These are phyloP conservation scores for Fusarium sp. DNA, from an alignment of 2,329 filamentous ascomycete species.

Conservation along the genomic window DNA sequence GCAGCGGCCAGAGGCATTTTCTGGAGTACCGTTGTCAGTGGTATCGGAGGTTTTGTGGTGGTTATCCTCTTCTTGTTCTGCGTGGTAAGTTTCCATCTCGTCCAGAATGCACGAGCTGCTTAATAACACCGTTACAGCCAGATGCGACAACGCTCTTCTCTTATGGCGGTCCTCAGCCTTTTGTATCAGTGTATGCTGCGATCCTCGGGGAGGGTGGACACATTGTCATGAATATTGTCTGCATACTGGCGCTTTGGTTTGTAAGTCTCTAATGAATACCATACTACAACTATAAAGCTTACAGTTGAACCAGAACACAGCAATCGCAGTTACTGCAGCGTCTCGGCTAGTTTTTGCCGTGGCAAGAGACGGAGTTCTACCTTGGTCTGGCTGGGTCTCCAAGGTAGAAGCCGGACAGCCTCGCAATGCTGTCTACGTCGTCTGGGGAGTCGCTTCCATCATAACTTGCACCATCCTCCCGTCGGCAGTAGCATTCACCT, in stretches of 20 bases:
- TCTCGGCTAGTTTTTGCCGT: background rate
- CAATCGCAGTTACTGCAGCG: background rate
- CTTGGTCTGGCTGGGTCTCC: background rate
- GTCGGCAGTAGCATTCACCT: background rate
- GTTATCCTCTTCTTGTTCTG: slow-evolving; percentile 4
- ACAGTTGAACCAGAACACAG: background rate
- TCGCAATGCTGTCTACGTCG: background rate
- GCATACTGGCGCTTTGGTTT: background rate
- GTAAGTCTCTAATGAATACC: no score
- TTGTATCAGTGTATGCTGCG: background rate
- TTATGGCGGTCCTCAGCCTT: background rate
- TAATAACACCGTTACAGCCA: background rate
- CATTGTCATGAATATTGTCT: background rate
- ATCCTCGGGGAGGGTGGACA: background rate
- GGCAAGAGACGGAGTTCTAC: background rate
- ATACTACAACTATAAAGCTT: background rate
- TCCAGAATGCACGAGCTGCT: accelerated
- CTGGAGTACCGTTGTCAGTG: background rate
- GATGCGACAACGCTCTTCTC: background rate
- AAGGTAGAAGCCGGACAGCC: background rate
- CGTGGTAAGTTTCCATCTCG: background rate
- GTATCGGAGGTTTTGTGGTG: background rate
- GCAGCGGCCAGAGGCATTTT: background rate
- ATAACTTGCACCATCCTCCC: background rate
- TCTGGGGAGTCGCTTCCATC: background rate